Evolutionary conservation across 1,284 basidiomycete genomes (phyloP), one percentile per base, ranked within the genome.

Genomic region (Mycocalia duriaeana): DNA sequence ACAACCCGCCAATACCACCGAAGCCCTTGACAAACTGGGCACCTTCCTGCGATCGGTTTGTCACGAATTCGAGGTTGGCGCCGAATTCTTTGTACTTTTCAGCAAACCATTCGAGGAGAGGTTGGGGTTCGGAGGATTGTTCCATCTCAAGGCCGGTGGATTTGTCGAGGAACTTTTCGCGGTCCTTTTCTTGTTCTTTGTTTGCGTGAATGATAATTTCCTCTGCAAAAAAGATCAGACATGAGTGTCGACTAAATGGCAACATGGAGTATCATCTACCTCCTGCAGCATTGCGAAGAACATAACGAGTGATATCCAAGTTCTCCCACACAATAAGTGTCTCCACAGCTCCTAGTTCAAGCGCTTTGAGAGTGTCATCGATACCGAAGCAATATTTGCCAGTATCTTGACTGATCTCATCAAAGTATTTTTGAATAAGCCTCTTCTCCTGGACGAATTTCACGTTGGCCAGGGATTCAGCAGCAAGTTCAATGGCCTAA

Each of bases 401-500:
- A 18, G 93, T 95, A 65, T 99, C 95, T 66, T 92, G 90, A 53
- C 94, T 95, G 70, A 99, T 99, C 72, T 99, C 96, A 65, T 99
- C 95, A 69, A 99, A 98, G 77, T 98, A 99, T 66, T 83, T 92
- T 65, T 98, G 94, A 58, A 97, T 96, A 38, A 97, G 82, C 66
- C 78, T 89, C 79, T 99, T 99, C 77, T 99, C 95, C 69, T 99
- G 95, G 14, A 99, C 94, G 58, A 99, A 99, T 68, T 99, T 99
- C 76, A 99, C 96, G 66, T 98, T 98, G 38, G 91, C 85, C 22
- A 99, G 81, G 5, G 93, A 91, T 68, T 99, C 95, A 2, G 92
- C 89, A 0, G 95, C 90, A 42, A 99, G 81, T 66, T 99, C 95
- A 57, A 99, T 99, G 8, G 95, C 95, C 89, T 96, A 66, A 3